Evolutionary conservation across 2,329 filamentous ascomycete genomes (phyloP).

Genomic region (Trichoderma asperellum): DNA sequence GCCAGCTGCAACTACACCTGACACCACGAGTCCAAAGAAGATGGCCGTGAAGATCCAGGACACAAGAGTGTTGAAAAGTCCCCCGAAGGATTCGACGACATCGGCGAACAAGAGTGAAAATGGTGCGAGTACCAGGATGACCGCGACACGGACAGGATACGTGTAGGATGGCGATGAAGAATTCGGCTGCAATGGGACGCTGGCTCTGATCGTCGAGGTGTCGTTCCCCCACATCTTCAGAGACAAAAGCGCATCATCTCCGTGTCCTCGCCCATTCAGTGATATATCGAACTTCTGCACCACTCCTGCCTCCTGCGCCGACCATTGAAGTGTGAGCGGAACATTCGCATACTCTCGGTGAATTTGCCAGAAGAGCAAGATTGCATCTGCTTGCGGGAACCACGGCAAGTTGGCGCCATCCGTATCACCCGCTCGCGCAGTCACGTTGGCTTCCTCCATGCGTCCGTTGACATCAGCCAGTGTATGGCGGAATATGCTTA

Average conservation of each 20-base stretch:
- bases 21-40: not conserved
- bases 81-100: not conserved
- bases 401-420: slow-evolving; percentile 5
- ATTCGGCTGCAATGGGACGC: not conserved
- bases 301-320: not conserved
- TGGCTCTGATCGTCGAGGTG: not conserved
- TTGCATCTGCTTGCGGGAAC: not conserved
- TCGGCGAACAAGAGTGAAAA: not conserved
- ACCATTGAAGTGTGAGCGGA: not conserved
- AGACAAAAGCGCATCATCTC: not conserved
- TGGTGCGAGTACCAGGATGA: not conserved
- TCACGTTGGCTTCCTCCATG: not conserved
- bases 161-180: slow-evolving; percentile 4
- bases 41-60: not conserved
- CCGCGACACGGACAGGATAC: not conserved
- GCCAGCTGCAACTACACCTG: not conserved
- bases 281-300: not conserved
- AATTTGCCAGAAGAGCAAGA: slow-evolving; percentile 5
- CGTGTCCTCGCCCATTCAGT: not conserved
- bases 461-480: not conserved
- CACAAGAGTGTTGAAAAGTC: not conserved
- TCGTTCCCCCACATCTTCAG: not conserved
- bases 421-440: not conserved
- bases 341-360: not conserved
- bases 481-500: not conserved